Evolutionary conservation across 306 rosid genomes (phyloP), one percentile per base, ranked within the genome.

Genomic region (Vigna nakashimae): DNA sequence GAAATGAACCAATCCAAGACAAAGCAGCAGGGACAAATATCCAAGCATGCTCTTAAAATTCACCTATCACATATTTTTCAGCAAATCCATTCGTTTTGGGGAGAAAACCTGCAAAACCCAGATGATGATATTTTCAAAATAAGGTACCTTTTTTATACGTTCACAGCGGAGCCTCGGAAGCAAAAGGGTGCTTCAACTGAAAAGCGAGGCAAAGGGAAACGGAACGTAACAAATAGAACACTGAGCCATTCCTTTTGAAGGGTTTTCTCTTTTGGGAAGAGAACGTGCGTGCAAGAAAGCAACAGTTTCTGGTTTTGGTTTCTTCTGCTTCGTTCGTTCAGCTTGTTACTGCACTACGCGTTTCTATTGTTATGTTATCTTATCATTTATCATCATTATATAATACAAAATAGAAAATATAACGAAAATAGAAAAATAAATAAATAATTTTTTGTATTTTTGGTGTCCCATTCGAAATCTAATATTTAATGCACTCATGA

Each of bases 321-420:
- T 71, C 51, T 63, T 70, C 36, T 79, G 38, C 32, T 74, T 52
- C 24, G 78, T 74, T 71, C 26, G 81, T 74, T 75, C 79, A 73
- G 85, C 76, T 77, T 79, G 74, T 73, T 65, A 65, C 77, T 82
- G 45, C 79, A 62, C 77, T 71, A 64, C 64, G 88, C 89, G 87
- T 84, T 84, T 45, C 87, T 86, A 58, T 26, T 14, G 36, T 6
- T 60, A 28, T 6, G 2, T 2, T 42, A 9, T 42, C 34, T 30
- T 30, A 30, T 30, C 34, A 28, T 28, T 28, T 28, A 28, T 28
- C 32, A 28, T 28, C 4, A 30, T 30, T 30, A 30, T 30, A 30
- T 30, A 10, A 1, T 3, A 57, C 6, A 24, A 0, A 4, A 36
- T 36, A 36, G 2, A 8, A n/a, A 4, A 51, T 79, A 74, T 53